Base-by-base conservation (phyloP, 108 stramenopile genomes). In the Nitzschia inconspicua region DNA sequence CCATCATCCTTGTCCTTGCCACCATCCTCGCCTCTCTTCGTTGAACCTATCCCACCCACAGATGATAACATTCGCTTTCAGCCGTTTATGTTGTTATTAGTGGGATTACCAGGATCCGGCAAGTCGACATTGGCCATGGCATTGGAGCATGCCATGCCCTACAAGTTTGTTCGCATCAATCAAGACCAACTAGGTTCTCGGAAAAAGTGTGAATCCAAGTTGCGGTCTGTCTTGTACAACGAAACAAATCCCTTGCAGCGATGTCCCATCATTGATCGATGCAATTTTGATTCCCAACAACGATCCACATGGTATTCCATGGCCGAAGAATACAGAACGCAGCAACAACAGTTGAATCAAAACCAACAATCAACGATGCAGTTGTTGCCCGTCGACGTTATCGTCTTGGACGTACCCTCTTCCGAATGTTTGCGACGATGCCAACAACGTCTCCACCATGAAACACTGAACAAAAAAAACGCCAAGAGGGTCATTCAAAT, bases 231-330 rank as follows among this genome's bases (percentile, higher is more conserved):
- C 19, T 20, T 16, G 31, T 36, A 26, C 24, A 27, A 30, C 13
- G 27, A 30, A 14, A 19, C 23, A 25, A 8, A 26, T 10, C 48
- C 5, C 0, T 14, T 10, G 0, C 48, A 49, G 22, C 48, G 29
- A n/a, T 68, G 73, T n/a, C 65, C 72, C 25, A 68, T 85, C 26
- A 79, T 88, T 31, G 86, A 88, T 64, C 79, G 86, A 28, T 83
- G 84, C 60, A 84, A 88, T 54, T 80, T 85, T 46, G 66, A 79
- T 57, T 1, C 16, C 1, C 41, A 44, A 19, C 83, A 88, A 55
- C 71, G 86, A 34, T 18, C 58, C 19, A 56, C 72, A 25, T 88
- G 70, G 70, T 68, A 56, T 42, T n/a, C 54, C 26, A 16, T 70
- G 31, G 68, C 68, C 18, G 32, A 30, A 24, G 27, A 28, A 23